Percentiles rank a stretch among this genome's conserved stretches.
Evolutionary conservation across 306 rosid genomes (phyloP).

Genomic region (Citrullus amarus): DNA sequence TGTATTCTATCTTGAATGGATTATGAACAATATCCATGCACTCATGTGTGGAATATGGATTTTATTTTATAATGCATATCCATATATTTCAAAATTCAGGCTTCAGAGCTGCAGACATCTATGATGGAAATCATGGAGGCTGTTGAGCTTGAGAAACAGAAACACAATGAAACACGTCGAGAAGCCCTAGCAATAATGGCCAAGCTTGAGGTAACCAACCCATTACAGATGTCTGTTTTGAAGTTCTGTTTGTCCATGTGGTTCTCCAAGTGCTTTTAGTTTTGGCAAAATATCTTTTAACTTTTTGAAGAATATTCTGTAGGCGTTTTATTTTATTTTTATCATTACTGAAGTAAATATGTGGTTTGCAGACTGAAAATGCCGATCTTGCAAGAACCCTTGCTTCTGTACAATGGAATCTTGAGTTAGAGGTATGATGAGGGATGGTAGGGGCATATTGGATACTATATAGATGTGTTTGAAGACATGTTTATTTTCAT

Average conservation of each 20-base stretch:
- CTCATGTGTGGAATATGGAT: background rate
- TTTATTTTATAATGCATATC: conserved; percentile 8
- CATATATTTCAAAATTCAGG: conserved; percentile 36
- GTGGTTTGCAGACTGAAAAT: conserved; percentile 70
- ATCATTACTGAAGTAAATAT: conserved; percentile 17
- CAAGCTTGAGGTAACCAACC: conserved; percentile 60
- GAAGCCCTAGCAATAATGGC: conserved; percentile 64
- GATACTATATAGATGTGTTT: background rate
- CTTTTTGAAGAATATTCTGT: background rate
- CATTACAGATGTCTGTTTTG: conserved; percentile 8
- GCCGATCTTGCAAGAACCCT: conserved; percentile 91
- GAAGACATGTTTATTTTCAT: background rate
- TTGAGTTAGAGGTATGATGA: conserved; percentile 72
- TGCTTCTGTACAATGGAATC: conserved; percentile 77
- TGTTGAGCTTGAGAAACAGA: conserved; percentile 87
- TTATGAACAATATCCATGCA: background rate
- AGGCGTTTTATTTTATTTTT: background rate
- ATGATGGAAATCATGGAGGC: conserved; percentile 98
- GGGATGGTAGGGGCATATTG: background rate
- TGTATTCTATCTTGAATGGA: background rate
- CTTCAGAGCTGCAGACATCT: conserved; percentile 71
- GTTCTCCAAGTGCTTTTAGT: background rate
- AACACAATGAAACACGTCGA: conserved; percentile 89
- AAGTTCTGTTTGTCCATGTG: background rate
- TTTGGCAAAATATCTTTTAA: background rate